Evolutionary conservation across 1,284 basidiomycete species (phyloP).

Genomic region (Boletellus deceptivus): DNA sequence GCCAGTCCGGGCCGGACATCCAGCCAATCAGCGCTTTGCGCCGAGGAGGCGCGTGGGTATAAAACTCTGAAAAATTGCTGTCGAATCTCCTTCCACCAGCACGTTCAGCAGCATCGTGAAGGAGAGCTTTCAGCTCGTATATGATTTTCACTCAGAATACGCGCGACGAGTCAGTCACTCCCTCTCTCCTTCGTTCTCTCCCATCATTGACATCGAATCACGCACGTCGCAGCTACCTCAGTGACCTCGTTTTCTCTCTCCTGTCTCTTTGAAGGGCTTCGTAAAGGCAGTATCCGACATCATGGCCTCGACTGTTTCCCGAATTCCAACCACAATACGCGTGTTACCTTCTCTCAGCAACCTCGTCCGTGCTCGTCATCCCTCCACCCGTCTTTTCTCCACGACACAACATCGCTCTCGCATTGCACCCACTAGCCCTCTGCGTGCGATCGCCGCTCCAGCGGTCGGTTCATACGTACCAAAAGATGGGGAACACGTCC

Average conservation of each 20-base stretch:
- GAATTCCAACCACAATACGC: slow-evolving; percentile 16
- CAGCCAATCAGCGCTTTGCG: too few species aligned
- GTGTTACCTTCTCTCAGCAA: slow-evolving; percentile 11
- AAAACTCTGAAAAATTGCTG: neutral
- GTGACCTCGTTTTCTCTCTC: slow-evolving; percentile 82
- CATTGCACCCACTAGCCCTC: slow-evolving; percentile 39
- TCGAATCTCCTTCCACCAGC: neutral
- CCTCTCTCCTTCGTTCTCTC: slow-evolving; percentile 1
- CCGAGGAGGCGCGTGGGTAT: neutral
- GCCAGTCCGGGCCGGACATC: too few species aligned
- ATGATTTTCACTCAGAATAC: slow-evolving; percentile 82
- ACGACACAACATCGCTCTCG: slow-evolving; percentile 30
- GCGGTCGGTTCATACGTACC: slow-evolving; percentile 72
- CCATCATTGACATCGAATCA: slow-evolving; percentile 1
- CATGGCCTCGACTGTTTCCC: slow-evolving; percentile 7
- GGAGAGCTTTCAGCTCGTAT: slow-evolving; percentile 42
- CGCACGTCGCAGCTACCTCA: slow-evolving; percentile 61
- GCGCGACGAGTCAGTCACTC: slow-evolving; percentile 74
- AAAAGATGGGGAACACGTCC: slow-evolving; percentile 75
- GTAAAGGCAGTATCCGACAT: neutral
- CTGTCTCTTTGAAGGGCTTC: slow-evolving; percentile 47
- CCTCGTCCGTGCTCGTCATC: slow-evolving; percentile 18
- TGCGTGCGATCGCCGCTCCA: slow-evolving; percentile 72
- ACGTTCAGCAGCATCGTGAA: neutral
- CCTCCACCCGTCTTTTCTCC: slow-evolving; percentile 32